Evolutionary conservation across 768 basidiomycete species (phyloP).

Genomic region (Termitomyces sp.): DNA sequence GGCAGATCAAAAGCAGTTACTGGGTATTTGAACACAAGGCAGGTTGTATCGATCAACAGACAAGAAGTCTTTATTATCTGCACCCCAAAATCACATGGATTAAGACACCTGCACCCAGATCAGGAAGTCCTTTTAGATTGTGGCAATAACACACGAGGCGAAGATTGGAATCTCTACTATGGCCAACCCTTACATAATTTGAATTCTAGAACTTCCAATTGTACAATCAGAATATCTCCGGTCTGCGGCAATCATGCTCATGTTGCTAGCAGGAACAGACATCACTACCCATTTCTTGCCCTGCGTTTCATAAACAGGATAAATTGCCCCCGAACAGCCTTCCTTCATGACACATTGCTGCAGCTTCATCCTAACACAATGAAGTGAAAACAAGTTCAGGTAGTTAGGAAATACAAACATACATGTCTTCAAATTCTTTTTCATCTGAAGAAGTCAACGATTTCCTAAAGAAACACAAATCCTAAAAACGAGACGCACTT

Average conservation of each 20-base stretch:
- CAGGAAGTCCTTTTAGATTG: too few species aligned
- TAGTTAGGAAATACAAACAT: background rate
- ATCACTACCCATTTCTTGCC: background rate
- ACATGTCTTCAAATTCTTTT: background rate
- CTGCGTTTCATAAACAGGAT: background rate
- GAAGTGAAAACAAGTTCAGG: background rate
- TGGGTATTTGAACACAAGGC: background rate
- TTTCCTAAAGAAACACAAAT: background rate
- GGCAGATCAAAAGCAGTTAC: too few species aligned
- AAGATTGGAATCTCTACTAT: too few species aligned
- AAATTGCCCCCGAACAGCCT: background rate
- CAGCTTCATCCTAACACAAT: background rate
- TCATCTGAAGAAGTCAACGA: background rate
- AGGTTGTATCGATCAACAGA: background rate
- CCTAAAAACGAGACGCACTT: background rate
- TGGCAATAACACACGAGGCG: too few species aligned
- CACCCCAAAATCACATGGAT: background rate
- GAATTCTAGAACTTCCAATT: background rate
- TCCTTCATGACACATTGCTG: background rate
- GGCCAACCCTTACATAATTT: too few species aligned
- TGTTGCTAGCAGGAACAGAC: background rate
- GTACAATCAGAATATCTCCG: background rate
- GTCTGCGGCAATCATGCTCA: background rate
- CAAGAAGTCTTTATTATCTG: background rate
- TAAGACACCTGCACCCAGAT: too few species aligned